phyloP scores from a whole-genome alignment of 192 early-diverging fungal genomes.

The Rhizophagus clarus region DNA sequence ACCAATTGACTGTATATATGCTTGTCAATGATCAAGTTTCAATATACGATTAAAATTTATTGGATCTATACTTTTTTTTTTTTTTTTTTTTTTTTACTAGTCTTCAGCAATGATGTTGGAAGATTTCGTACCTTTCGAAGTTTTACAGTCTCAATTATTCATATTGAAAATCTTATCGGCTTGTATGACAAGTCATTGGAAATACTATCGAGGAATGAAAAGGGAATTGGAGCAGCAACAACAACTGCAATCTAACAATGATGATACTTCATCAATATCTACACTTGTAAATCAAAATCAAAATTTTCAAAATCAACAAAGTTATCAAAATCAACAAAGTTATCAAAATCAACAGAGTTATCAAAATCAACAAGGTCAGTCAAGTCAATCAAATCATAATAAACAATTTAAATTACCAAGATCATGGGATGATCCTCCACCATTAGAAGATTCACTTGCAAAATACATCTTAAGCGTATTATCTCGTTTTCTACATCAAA shows the following conservation, averaged over 20 bases:
- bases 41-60: no score
- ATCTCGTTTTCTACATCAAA: conserved; percentile 65
- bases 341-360: not conserved
- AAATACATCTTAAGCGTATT: conserved; percentile 66
- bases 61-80: no score
- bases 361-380: not conserved
- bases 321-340: not conserved
- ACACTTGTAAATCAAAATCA: not conserved
- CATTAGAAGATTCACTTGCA: conserved; percentile 72
- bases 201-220: conserved; percentile 59
- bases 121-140: conserved; percentile 58
- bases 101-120: conserved; percentile 54
- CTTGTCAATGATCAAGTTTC: no score
- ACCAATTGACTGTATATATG: no score
- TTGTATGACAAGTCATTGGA: conserved; percentile 88
- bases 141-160: conserved; percentile 86
- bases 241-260: no score
- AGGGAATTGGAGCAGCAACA: conserved; percentile 36
- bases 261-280: conserved; percentile 26
- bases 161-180: conserved; percentile 79
- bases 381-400: not conserved
- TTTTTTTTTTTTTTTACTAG: conserved; percentile 6
- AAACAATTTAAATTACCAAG: conserved; percentile 15
- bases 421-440: conserved; percentile 64
- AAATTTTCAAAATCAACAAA: not conserved